These are phyloP conservation scores for Thinopyrum elongatum DNA, from an alignment of 176 grass and related monocot species.

Conservation along the genomic window DNA sequence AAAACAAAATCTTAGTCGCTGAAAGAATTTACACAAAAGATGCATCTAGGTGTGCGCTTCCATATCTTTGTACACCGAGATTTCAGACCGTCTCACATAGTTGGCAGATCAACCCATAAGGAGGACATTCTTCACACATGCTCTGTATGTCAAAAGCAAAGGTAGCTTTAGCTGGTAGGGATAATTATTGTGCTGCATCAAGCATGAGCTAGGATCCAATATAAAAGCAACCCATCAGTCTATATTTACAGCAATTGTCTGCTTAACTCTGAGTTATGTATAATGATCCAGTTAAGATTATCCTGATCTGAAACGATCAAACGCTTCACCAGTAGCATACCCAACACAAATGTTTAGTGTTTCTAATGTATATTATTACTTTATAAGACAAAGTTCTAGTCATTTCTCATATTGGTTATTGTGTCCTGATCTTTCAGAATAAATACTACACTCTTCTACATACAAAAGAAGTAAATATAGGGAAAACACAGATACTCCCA, in stretches of 20 bases:
- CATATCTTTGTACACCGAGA: constrained; percentile 9
- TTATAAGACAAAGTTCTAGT: not conserved
- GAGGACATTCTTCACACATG: not conserved
- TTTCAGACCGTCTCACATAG: not conserved
- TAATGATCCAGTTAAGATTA: not conserved
- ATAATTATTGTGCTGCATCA: not conserved
- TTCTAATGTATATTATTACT: not conserved
- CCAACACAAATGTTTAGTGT: not conserved
- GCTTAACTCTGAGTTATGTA: not conserved
- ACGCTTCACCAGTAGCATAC: not conserved
- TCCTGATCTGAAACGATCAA: not conserved
- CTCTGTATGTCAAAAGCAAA: not conserved
- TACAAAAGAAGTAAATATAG: not conserved
- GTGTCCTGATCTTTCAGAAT: not conserved
- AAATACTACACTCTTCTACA: not conserved
- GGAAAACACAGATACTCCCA: not conserved
- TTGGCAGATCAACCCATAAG: not conserved
- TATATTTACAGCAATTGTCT: not conserved
- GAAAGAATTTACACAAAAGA: constrained; percentile 9
- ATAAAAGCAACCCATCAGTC: not conserved
- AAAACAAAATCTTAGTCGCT: not conserved
- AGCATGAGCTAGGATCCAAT: not conserved
- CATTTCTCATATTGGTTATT: not conserved
- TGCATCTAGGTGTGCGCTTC: not conserved
- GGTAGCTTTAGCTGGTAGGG: not conserved